Evolutionary conservation across 148 eudicot species (phyloP), one percentile per base, ranked within the genome.

Genomic region (Chenopodium album): DNA sequence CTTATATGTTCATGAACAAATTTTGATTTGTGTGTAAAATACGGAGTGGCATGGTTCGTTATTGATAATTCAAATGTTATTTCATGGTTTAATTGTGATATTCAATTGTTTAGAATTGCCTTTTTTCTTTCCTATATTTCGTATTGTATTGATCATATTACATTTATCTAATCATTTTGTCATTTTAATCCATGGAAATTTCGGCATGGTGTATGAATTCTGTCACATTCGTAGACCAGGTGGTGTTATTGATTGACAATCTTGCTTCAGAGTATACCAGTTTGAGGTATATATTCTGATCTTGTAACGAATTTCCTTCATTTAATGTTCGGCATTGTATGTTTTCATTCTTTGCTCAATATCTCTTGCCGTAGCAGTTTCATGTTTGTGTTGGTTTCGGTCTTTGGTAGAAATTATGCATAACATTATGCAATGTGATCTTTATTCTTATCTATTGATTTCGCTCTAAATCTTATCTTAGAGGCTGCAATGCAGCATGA

Each of bases 281-380:
- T 28, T 41, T 41, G 76, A 81, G 86, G 84, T 77, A 31, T 31
- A 31, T 31, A 81, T 54, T 44, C 1, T 28, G 0, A 31, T 50
- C 28, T 44, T 62, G 20, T 32, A 29, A 56, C 28, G 10, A 67
- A 46, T 67, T 70, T 8, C 29, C 6, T 2, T 31, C 73, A 0
- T 44, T 22, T 28, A 10, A 10, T 4, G 54, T 3, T 48, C 19
- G 37, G 44, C 31, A 68, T 50, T 4, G 7, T 1, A 1, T 62
- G 2, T 22, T 32, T 4, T 60, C 14, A 31, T n/a, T 16, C 16
- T 75, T n/a, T 56, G 62, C 16, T 14, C 20, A 22, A 56, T 56
- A 17, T 56, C 22, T 56, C 62, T 56, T 56, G 62, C 7, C 0
- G 4, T 56, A 56, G 62, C 17, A 0, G 6, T 56, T 56, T 56